Conservation (phyloP, 2,329 filamentous ascomycete species). For the Trichoderma harzianum region DNA sequence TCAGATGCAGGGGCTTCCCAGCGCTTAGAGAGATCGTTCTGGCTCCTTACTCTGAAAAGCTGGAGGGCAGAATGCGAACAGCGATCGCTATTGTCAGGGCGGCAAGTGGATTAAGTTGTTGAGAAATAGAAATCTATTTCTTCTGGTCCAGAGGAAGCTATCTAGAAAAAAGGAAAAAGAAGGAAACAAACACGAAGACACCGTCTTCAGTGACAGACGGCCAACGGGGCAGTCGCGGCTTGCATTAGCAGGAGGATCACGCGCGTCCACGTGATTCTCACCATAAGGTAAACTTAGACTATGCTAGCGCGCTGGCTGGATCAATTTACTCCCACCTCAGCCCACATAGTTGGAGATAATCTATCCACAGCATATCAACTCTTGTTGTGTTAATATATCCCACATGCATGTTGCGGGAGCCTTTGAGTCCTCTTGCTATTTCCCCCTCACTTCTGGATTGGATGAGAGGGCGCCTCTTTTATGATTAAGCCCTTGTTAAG, state of each 20-base stretch:
- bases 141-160: too few species aligned
- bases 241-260: too few species aligned
- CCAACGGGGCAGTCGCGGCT: too few species aligned
- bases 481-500: neutral
- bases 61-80: neutral
- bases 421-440: neutral
- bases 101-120: neutral
- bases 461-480: neutral
- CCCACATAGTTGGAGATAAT: neutral
- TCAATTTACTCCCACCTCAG: neutral
- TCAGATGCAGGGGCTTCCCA: neutral
- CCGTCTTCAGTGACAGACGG: too few species aligned
- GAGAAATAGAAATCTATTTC: too few species aligned
- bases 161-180: too few species aligned
- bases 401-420: neutral
- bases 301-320: neutral
- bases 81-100: neutral
- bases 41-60: neutral
- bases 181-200: too few species aligned
- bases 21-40: neutral
- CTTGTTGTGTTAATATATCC: neutral
- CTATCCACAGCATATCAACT: neutral
- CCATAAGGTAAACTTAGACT: neutral
- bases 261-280: too few species aligned
- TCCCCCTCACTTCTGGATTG: neutral